Percentiles rank a stretch among this genome's conserved stretches.
These are phyloP conservation scores for Magnaporthales sp. DNA, from an alignment of 2,329 filamentous ascomycete genomes.

Conservation along the genomic window DNA sequence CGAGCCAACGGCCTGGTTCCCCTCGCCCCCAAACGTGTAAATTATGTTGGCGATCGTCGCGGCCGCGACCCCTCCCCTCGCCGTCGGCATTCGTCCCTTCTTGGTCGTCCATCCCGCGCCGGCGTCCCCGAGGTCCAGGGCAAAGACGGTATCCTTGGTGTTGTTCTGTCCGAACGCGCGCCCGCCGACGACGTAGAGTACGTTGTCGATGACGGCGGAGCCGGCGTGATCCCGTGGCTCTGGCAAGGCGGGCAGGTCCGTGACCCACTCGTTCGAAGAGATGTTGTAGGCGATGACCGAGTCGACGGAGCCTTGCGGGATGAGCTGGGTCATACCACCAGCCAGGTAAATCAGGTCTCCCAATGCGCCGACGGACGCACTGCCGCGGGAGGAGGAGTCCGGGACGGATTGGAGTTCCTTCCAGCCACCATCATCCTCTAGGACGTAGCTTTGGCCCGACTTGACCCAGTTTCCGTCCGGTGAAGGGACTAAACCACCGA, in stretches of 20 bases:
- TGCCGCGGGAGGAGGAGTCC: conserved; percentile 17
- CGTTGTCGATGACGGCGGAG: conserved; percentile 12
- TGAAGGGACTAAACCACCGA: not conserved
- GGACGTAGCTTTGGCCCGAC: not conserved
- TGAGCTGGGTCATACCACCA: conserved; percentile 23
- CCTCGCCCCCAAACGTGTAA: conserved; percentile 29
- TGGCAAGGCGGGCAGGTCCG: conserved; percentile 16
- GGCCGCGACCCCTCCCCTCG: conserved; percentile 23
- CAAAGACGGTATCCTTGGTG: conserved; percentile 24
- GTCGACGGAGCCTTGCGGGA: conserved; percentile 16
- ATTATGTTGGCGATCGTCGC: conserved; percentile 17
- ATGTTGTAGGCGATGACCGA: conserved; percentile 22
- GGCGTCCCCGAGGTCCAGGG: conserved; percentile 19
- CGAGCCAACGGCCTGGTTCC: conserved; percentile 13
- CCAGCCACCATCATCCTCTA: not conserved
- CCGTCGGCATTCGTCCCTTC: conserved; percentile 22
- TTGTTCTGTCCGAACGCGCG: conserved; percentile 20
- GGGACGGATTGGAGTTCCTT: conserved; percentile 13
- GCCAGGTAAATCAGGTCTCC: conserved; percentile 23
- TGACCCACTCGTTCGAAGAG: conserved; percentile 14
- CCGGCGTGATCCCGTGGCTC: conserved; percentile 26
- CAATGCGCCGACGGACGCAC: conserved; percentile 21
- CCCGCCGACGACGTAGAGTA: conserved; percentile 27
- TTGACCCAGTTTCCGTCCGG: conserved; percentile 4
- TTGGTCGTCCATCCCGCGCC: conserved; percentile 18